These are phyloP conservation scores for Coemansia sp. DNA, from an alignment of 192 early-diverging fungal species.

Conservation along the genomic window DNA sequence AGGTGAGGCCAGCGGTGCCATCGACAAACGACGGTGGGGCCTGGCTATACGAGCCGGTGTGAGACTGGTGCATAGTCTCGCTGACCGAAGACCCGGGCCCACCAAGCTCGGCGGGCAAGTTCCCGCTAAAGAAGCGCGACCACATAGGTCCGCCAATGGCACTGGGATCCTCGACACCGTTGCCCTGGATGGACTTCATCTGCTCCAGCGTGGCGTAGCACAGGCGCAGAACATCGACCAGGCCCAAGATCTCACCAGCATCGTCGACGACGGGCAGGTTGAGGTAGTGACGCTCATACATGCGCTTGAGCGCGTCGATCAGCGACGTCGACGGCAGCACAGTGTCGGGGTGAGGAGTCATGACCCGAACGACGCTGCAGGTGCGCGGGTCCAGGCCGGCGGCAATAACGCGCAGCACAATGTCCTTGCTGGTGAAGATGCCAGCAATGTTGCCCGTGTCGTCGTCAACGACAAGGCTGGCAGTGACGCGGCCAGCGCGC, in stretches of 20 bases:
- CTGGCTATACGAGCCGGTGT: conserved; percentile 28
- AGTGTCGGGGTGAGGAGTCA: conserved; percentile 90
- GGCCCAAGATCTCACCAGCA: conserved; percentile 66
- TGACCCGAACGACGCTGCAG: conserved; percentile 94
- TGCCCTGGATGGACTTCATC: conserved; percentile 64
- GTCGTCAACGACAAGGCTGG: conserved; percentile 73
- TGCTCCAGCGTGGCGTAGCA: conserved; percentile 83
- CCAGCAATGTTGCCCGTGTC: conserved; percentile 67
- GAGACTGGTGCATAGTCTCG: conserved; percentile 58
- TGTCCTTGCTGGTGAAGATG: conserved; percentile 91
- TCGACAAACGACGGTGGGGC: conserved; percentile 45
- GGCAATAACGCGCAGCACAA: conserved; percentile 85
- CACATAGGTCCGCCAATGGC: conserved; percentile 62
- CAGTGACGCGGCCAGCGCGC: conserved; percentile 71
- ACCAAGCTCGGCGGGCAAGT: conserved; percentile 58
- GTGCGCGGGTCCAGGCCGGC: conserved; percentile 83
- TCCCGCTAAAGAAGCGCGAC: conserved; percentile 78
- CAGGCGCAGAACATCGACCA: conserved; percentile 81
- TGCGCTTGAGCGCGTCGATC: conserved; percentile 78
- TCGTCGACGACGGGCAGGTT: conserved; percentile 79
- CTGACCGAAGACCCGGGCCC: conserved; percentile 65
- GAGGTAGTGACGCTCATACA: conserved; percentile 85
- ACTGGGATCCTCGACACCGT: conserved; percentile 15
- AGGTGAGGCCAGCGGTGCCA: conserved; percentile 38
- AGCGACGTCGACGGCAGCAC: conserved; percentile 69